Percentiles rank a stretch among this genome's conserved stretches.
Conservation (phyloP, 352 stramenopile species). For the Globisporangium cederbergense region DNA sequence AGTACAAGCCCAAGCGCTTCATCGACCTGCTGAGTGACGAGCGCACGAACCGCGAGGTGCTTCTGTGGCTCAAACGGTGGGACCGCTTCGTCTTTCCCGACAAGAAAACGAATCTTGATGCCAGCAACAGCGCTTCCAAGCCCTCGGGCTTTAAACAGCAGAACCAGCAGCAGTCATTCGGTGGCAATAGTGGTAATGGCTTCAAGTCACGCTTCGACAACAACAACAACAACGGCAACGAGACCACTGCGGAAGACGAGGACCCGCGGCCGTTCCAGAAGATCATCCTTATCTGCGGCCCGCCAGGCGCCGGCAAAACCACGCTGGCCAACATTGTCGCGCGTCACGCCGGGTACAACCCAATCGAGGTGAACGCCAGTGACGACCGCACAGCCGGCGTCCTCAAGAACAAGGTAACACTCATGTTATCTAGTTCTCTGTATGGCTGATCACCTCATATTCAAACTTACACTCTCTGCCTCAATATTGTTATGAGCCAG, state of each 20-base stretch:
- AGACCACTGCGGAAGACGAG: conserved; percentile 8
- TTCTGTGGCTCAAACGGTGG: conserved; percentile 94
- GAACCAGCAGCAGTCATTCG: conserved; percentile 2
- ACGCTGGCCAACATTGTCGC: conserved; percentile 97
- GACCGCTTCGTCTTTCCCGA: conserved; percentile 93
- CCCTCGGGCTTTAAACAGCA: conserved; percentile 7
- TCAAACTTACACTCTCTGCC: conserved; percentile 1
- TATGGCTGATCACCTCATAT: too few species aligned
- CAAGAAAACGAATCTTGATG: conserved; percentile 32
- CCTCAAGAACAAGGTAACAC: conserved; percentile 85
- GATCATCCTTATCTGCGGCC: conserved; percentile 95
- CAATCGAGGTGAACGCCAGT: conserved; percentile 97
- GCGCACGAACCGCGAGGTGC: conserved; percentile 95
- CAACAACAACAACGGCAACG: conserved; percentile 11
- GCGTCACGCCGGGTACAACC: conserved; percentile 94
- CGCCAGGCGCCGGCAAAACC: conserved; percentile 94
- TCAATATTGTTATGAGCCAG: conserved; percentile 16
- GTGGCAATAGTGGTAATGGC: conserved; percentile 13
- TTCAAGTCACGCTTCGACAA: conserved; percentile 8
- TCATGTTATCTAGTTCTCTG: not conserved
- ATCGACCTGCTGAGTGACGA: conserved; percentile 96
- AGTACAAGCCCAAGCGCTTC: conserved; percentile 94
- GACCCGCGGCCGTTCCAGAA: conserved; percentile 66
- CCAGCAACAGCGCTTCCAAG: conserved; percentile 2
- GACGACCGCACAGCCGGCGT: conserved; percentile 94